Evolutionary conservation across 108 stramenopile species (phyloP), one percentile per base, ranked within the genome.

Genomic region (Cyclostephanos tholiformis): DNA sequence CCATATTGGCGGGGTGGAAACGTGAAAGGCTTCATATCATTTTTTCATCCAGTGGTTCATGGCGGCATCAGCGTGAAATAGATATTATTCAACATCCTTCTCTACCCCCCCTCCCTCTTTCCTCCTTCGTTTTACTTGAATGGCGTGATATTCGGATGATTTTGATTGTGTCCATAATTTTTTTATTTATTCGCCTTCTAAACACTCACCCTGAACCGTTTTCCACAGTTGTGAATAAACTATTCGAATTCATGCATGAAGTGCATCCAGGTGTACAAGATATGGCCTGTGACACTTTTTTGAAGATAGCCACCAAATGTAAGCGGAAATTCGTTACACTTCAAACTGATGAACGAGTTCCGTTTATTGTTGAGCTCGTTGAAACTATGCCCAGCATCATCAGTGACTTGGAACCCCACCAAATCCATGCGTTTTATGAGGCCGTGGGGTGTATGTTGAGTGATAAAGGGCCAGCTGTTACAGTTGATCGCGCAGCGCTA

Each of bases 211-310:
- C 44, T 1, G 1, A 1, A 46, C 14, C 44, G 16, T 16, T 16
- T 16, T 46, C 16, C 13, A 55, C 99, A n/a, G 99, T 99, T 26
- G 98, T 99, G 71, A 97, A 98, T 81, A 99, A 99, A 85, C 88
- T 99, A 20, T 99, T 99, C 80, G 98, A 99, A 84, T 99, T 99
- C 80, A 99, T 99, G 98, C 98, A 99, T 77, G 99, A 99, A 74
- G 63, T 76, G 19, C 99, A 99, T 75, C 99, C 99, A 10, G 99
- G 98, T 46, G 99, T 99, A 38, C 98, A 99, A 79, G 99, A 99
- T 79, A 99, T 99, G 99, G 99, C 99, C 8, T 99, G 98, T 79
- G 99, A 99, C 68, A 99, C 98, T 49, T 99, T 99, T 74, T 77
- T 99, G 58, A 99, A 99, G 80, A 98, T 99, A 75, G 90, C 97